Conservation (phyloP, 805 yeast species). For the Spathaspora gorwiae region DNA sequence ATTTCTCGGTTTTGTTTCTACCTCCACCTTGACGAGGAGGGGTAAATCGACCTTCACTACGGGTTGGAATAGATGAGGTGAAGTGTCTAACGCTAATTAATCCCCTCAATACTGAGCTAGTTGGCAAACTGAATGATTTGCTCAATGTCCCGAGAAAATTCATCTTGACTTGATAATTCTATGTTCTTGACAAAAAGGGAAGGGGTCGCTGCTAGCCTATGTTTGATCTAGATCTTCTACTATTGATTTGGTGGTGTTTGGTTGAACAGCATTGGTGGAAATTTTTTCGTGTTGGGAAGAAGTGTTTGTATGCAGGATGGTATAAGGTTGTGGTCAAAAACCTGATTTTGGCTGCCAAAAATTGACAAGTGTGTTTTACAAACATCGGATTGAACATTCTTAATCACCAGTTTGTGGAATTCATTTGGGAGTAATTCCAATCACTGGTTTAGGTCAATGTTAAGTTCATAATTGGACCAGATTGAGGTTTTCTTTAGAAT, state of each 20-base stretch:
- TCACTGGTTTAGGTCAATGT: too few species aligned
- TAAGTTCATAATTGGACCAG: too few species aligned
- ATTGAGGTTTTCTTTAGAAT: too few species aligned
- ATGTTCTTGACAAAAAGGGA: background rate
- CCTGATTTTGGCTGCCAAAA: background rate
- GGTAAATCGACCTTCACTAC: conserved; percentile 3
- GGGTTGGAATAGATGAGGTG: conserved; percentile 2
- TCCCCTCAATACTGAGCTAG: background rate
- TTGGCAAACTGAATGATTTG: background rate
- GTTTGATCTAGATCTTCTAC: background rate
- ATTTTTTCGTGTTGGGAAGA: background rate
- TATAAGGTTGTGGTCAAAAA: too few species aligned
- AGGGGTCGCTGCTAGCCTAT: background rate
- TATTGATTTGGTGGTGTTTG: background rate
- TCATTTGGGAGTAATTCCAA: too few species aligned
- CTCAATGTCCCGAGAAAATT: background rate
- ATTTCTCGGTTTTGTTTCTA: conserved; percentile 24
- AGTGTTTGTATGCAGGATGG: background rate
- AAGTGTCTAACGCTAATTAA: conserved; percentile 2
- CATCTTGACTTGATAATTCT: background rate
- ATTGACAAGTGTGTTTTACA: too few species aligned
- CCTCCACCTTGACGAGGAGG: conserved; percentile 2
- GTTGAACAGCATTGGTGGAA: background rate
- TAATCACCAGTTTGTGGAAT: too few species aligned
- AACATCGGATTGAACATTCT: too few species aligned